Percentiles rank a stretch among this genome's conserved stretches.
Conservation (phyloP, 1,284 basidiomycete genomes). For the Moesziomyces globuligerus region DNA sequence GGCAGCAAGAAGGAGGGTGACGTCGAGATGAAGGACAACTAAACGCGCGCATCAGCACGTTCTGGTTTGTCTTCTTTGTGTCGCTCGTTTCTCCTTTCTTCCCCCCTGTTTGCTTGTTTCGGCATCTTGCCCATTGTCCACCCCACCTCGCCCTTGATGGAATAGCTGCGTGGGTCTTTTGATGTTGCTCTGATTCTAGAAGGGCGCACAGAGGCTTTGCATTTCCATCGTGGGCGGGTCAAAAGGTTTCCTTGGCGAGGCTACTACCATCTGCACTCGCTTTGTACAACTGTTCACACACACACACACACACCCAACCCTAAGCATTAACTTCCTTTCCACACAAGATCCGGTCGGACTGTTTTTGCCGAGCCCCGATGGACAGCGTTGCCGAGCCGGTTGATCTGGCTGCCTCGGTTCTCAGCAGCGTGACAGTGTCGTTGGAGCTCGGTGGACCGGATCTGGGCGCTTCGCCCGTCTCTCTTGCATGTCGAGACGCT, state of each 20-base stretch:
- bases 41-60: constrained; percentile 3
- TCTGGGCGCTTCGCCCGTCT: not conserved
- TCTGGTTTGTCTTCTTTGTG: not conserved
- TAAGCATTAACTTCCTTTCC: not conserved
- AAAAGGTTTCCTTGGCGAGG: not conserved
- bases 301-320: no score
- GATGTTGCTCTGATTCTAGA: not conserved
- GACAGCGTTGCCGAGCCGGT: not conserved
- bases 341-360: not conserved
- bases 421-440: not conserved
- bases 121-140: constrained; percentile 10
- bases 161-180: not conserved
- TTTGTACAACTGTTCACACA: not conserved
- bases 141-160: constrained; percentile 2
- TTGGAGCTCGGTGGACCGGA: not conserved
- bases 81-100: not conserved
- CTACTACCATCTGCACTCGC: not conserved
- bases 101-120: constrained; percentile 3
- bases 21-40: constrained; percentile 52
- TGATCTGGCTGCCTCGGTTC: not conserved
- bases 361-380: not conserved
- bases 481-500: no score
- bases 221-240: not conserved
- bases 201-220: no score
- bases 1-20: constrained; percentile 51